Evolutionary conservation across 805 yeast genomes (phyloP), one percentile per base, ranked within the genome.

Genomic region (Cyberlindnera maritima): DNA sequence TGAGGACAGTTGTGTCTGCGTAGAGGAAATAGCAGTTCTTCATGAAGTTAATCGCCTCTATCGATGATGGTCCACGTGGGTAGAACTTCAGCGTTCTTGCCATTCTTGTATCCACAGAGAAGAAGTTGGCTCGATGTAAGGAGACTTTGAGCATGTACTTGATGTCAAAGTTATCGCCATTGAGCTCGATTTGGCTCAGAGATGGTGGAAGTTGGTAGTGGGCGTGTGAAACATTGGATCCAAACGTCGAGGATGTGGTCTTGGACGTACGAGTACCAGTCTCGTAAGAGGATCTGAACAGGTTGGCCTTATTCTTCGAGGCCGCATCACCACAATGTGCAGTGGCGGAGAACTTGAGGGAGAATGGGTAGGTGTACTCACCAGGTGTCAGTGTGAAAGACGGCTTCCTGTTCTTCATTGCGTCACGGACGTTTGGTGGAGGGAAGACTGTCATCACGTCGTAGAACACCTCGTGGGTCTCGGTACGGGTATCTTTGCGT

Each of bases 391-490:
- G 32, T 5, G 62, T 57, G 45, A 56, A 59, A 1, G 52, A 48
- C 1, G 52, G 29, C 17, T 50, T 48, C 48, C 69, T 68, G 10
- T 73, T 65, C 35, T 57, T 63, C 23, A 76, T 66, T 1, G 74
- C 77, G 39, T 64, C 59, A 19, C 79, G 60, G 12, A 77, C 69
- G 43, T 77, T 74, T 13, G 66, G 68, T 0, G 83, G 79, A 2
- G 83, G 83, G 47, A 79, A 79, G 21, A 79, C 76, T 0, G 77
- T 68, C 23, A 56, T 46, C 1, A 79, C 70, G 44, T 77, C 80
- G 53, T 77, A 78, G 18, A 79, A 63, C 10, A 78, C 61, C 47
- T 70, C 70, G 56, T 79, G 83, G 38, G 31, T 9, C 39, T 52
- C 56, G 0, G 3, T 10, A 3, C 43, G 39, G 2, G 48, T 39